phyloP scores from a whole-genome alignment of 1,284 basidiomycete genomes.

The Meripilus lineatus region DNA sequence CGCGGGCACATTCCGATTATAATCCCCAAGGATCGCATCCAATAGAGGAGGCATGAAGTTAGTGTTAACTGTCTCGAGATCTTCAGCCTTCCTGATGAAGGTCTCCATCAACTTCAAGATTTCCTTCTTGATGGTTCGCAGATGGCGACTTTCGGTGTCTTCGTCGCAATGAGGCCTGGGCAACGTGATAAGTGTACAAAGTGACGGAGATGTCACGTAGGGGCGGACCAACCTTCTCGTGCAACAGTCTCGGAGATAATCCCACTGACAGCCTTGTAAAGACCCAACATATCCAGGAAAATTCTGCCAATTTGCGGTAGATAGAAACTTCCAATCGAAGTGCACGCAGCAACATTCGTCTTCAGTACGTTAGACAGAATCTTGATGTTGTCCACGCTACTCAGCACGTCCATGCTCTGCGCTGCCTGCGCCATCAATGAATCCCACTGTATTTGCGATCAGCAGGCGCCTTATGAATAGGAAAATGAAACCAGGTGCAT shows the following conservation, averaged over 20 bases:
- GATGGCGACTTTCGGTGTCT: slow-evolving; percentile 95
- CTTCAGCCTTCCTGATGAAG: slow-evolving; percentile 95
- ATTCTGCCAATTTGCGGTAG: slow-evolving; percentile 94
- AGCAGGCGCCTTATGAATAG: slow-evolving; percentile 3
- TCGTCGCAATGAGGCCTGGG: slow-evolving; percentile 86
- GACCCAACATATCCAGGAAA: slow-evolving; percentile 97
- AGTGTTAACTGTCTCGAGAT: slow-evolving; percentile 86
- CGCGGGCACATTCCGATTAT: slow-evolving; percentile 90
- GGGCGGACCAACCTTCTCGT: slow-evolving; percentile 61
- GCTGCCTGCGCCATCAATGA: slow-evolving; percentile 95
- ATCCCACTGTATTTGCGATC: slow-evolving; percentile 74
- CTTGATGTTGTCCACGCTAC: slow-evolving; percentile 93
- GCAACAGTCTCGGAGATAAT: slow-evolving; percentile 95
- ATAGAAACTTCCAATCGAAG: slow-evolving; percentile 96
- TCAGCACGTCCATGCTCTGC: slow-evolving; percentile 89
- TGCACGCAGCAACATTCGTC: slow-evolving; percentile 98
- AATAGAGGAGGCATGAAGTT: slow-evolving; percentile 95
- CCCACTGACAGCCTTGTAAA: slow-evolving; percentile 98
- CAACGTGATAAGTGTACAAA: background rate
- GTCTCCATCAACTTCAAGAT: slow-evolving; percentile 97
- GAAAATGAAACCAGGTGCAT: slow-evolving; percentile 28
- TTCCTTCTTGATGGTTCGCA: slow-evolving; percentile 99
- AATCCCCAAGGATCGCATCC: slow-evolving; percentile 96
- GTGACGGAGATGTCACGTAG: background rate
- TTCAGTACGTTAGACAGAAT: slow-evolving; percentile 97